Evolutionary conservation across 1,139 yeast genomes (phyloP), one percentile per base, ranked within the genome.

Genomic region (Yamadazyma kanchanaburiensis): DNA sequence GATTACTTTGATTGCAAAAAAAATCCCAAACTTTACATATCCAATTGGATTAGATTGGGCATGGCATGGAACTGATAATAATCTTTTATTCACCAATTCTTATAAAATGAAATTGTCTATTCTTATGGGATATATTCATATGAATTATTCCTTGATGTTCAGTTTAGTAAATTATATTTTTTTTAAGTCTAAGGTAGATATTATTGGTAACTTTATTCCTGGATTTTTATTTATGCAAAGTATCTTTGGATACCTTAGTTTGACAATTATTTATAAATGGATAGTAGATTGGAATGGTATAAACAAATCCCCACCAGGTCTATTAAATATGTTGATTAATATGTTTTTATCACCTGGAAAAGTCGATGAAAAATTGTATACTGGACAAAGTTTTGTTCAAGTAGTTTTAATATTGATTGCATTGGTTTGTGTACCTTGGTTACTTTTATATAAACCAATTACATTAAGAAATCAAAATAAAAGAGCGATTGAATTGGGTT

Each of bases 61-160:
- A 11, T 91, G 99, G 99, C 98, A 91, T 53, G 96, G 96, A 2
- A 76, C 97, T 22, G 97, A 91, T 39, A 94, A 94, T 59, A 84
- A 82, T 39, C 70, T 91, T 49, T 64, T 91, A 34, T 91, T 91
- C 59, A 79, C 95, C 29, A 91, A 91, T 58, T 88, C 97, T 2
- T 89, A 86, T 63, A 91, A 91, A 65, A 91, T 91, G 99, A 91
- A 91, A 54, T 64, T 91, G 39, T 88, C 97, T 2, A 84, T 91
- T 38, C 67, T 94, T 44, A 85, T 91, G 94, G 99, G 99, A 10
- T 89, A 83, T 55, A 70, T 75, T 24, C 99, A 91, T 58, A 91
- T 91, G 99, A 75, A 88, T 24, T 91, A 91, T 59, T 86, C 96
- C 3, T 79, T 83, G 48, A 61, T 78, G 60, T 87, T 87, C 55